Base-by-base conservation (phyloP, 306 rosid species). In the Dryas octopetala region DNA sequence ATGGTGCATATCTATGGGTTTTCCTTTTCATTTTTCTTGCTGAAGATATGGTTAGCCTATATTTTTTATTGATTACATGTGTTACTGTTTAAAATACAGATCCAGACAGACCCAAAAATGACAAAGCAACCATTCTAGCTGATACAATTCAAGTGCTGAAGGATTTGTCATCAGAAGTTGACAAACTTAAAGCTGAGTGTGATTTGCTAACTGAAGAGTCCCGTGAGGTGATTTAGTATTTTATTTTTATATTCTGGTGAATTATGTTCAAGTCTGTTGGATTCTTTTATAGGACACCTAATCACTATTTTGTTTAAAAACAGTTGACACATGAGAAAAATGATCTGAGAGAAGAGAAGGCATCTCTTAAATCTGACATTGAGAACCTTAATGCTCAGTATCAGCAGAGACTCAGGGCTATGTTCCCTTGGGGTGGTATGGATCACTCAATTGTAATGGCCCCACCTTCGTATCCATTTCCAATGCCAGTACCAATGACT, bases 91-190 rank as follows among this genome's bases (percentile, higher is more conserved):
- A 52, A 81, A 72, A 68, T 84, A 84, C 93, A 93, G 98, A 93
- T 76, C 96, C 98, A 49, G 96, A 85, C 63, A 87, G 98, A 79
- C 98, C 98, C 48, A 93, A 88, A 79, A 93, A 91, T 81, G 97
- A 93, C 83, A 93, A 91, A 80, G 91, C 93, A 84, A 88, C 97
- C 83, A 85, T 93, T 85, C 66, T 91, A 58, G 78, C 80, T 3
- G 98, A 93, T 74, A 84, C 98, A 49, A 74, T 91, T 81, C 98
- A 88, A 80, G 82, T 91, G 87, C 89, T 93, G 81, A 93, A 88
- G 91, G 98, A 93, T 84, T 85, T 93, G 75, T 74, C 96, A 46
- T 86, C 91, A 11, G 89, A 89, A 88, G 96, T 93, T 47, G 68
- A 89, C 81, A 91, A 88, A 62, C 88, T 89, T 71, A 91, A 91